Percentiles rank a stretch among this genome's conserved stretches.
These are phyloP conservation scores for Effrenium voratum DNA, from an alignment of 73 alveolate genomes.

Conservation along the genomic window DNA sequence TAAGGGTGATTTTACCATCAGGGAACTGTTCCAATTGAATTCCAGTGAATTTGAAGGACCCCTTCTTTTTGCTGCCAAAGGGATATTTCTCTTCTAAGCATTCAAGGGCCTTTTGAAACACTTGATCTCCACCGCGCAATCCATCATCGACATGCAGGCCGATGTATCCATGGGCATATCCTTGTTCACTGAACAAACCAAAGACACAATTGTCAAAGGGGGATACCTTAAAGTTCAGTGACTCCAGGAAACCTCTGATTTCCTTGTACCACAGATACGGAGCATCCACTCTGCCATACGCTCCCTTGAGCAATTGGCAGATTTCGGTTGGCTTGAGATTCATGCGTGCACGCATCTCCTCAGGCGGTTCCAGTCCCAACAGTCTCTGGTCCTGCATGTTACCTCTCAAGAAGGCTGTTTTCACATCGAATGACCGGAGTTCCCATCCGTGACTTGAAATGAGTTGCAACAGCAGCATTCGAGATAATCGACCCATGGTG, in stretches of 20 bases:
- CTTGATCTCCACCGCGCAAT: background rate
- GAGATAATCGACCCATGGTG: background rate
- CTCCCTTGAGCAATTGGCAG: background rate
- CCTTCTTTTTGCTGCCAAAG: background rate
- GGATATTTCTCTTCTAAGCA: background rate
- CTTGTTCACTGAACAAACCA: background rate
- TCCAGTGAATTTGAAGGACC: background rate
- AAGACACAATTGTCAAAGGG: slow-evolving; percentile 14
- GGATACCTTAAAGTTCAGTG: background rate
- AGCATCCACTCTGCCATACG: background rate
- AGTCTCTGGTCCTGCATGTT: background rate
- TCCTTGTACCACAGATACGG: slow-evolving; percentile 31
- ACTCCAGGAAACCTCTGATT: background rate
- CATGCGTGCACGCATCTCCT: background rate
- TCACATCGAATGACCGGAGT: background rate
- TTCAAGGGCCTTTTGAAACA: background rate
- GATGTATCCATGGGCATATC: background rate
- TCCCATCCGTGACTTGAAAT: background rate
- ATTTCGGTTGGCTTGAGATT: background rate
- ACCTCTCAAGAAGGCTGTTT: slow-evolving; percentile 15
- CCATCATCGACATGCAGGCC: slow-evolving; percentile 55
- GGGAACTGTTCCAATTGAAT: background rate
- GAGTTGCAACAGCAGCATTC: background rate
- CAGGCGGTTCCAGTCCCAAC: slow-evolving; percentile 35
- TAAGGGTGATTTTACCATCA: background rate